Base-by-base conservation (phyloP, 139 green algal species). In the Coccomyxa sp. region DNA sequence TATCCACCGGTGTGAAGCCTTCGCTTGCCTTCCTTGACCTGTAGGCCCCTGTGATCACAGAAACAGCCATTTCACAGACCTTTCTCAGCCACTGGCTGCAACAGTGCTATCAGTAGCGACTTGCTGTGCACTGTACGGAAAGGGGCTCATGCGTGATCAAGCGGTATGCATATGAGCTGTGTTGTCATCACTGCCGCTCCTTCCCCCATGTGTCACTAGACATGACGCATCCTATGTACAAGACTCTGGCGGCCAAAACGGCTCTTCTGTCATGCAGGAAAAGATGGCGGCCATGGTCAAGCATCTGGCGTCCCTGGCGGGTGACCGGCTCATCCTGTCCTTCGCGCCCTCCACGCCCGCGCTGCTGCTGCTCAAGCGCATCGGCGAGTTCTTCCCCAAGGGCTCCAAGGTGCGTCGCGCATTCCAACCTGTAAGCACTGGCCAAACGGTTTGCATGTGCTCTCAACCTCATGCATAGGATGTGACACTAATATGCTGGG, bases 301-400 rank as follows among this genome's bases (percentile, higher is more conserved):
- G 16, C 95, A 99, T 83, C 86, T 99, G 76, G 95, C 94, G 1
- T 89, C 81, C 58, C 88, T 99, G 41, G 83, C 92, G 0, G 88
- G 97, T 9, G 76, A 96, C 8, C 84, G 90, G 6, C 86, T 99
- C 37, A 96, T 99, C 86, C 88, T 99, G 75, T 95, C 87, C 58
- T 99, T 99, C 82, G 96, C 96, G 6, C 96, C 96, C 73, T 95
- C 98, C 73, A 98, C 94, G 5, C 82, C 88, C 0, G 82, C 78
- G 16, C 96, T 96, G 81, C 79, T 84, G 1, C 75, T 95, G 16
- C 87, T 98, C 37, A 97, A 98, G 88, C 90, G 96, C 82, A 95
- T 99, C 18, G 96, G 96, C 1, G 96, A 99, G 88, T 89, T 99
- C 31, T 99, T 99, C 86, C 96, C 96, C 0, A 95, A 95, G 0